A percentile compares a stretch with the other conserved stretches of the same genome.
These are phyloP conservation scores for Linum tenue DNA, from an alignment of 345 rosid species.

Conservation along the genomic window DNA sequence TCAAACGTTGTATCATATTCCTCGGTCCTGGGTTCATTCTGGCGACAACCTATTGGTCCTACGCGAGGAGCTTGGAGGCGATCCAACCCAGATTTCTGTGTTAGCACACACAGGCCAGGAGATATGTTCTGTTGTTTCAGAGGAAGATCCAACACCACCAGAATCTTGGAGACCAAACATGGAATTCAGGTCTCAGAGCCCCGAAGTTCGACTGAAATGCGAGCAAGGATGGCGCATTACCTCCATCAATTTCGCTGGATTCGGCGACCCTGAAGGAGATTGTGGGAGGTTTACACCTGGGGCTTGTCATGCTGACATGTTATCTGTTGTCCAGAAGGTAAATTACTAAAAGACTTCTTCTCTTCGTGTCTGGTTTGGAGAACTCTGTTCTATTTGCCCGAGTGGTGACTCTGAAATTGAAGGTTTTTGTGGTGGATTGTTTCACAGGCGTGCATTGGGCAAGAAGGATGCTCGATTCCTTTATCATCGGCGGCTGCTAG, in stretches of 20 bases:
- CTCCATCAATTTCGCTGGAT: slow-evolving; percentile 42
- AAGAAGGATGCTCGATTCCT: slow-evolving; percentile 34
- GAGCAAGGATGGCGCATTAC: slow-evolving; percentile 49
- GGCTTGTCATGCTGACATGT: slow-evolving; percentile 31
- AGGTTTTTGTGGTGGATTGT: slow-evolving; percentile 4
- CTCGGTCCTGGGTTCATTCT: slow-evolving; percentile 43
- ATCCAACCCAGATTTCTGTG: slow-evolving; percentile 44
- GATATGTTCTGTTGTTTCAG: slow-evolving; percentile 42
- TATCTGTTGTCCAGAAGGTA: slow-evolving; percentile 35
- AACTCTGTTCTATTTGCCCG: not conserved
- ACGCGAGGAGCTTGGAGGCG: slow-evolving; percentile 59
- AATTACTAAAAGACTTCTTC: not conserved
- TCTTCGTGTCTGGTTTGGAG: not conserved
- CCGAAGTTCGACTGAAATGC: slow-evolving; percentile 40
- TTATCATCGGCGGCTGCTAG: slow-evolving; percentile 19
- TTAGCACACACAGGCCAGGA: slow-evolving; percentile 34
- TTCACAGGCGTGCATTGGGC: slow-evolving; percentile 48
- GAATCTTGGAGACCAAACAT: slow-evolving; percentile 39
- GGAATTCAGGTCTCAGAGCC: slow-evolving; percentile 21
- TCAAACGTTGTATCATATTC: slow-evolving; percentile 56
- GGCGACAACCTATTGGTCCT: slow-evolving; percentile 47
- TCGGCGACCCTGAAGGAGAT: slow-evolving; percentile 47
- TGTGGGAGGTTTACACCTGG: slow-evolving; percentile 41
- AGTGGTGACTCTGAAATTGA: not conserved
- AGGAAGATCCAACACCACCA: slow-evolving; percentile 40